Evolutionary conservation across 2,329 filamentous ascomycete genomes (phyloP).

Genomic region (Fusarium secorum): DNA sequence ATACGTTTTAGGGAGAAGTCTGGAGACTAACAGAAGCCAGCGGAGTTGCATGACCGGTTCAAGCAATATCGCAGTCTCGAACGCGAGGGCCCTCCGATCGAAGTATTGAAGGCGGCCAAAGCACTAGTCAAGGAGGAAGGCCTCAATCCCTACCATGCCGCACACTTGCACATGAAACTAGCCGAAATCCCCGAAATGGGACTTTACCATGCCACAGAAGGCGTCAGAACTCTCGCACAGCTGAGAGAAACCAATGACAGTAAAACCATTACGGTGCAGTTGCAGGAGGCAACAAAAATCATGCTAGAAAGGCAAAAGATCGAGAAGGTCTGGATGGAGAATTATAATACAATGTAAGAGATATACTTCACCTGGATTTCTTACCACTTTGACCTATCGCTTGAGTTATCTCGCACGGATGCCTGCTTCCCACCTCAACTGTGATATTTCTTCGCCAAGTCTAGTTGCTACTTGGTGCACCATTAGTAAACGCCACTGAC

Average conservation of each 20-base stretch:
- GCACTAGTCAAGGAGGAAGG: not conserved
- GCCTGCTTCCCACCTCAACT: not conserved
- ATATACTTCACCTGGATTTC: not conserved
- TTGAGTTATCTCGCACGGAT: not conserved
- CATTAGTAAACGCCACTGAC: not conserved
- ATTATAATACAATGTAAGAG: not conserved
- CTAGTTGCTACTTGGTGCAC: not conserved
- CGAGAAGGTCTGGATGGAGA: not conserved
- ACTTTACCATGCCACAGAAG: not conserved
- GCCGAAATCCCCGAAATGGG: not conserved
- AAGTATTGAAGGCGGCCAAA: not conserved
- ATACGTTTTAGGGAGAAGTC: not conserved
- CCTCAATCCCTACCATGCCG: not conserved
- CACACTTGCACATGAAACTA: not conserved
- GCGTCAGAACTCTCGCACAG: not conserved
- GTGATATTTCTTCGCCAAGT: not conserved
- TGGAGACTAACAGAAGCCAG: not conserved
- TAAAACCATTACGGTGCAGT: fast-evolving
- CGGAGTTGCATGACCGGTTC: not conserved
- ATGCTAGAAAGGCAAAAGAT: not conserved
- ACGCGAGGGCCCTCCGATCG: not conserved
- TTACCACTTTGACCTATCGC: not conserved
- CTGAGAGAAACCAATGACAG: not conserved
- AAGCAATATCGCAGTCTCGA: not conserved
- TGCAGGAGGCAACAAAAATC: not conserved